A percentile compares a stretch with the other conserved stretches of the same genome.
These are phyloP conservation scores for Moricandia arvensis DNA, from an alignment of 345 rosid species.

Conservation along the genomic window DNA sequence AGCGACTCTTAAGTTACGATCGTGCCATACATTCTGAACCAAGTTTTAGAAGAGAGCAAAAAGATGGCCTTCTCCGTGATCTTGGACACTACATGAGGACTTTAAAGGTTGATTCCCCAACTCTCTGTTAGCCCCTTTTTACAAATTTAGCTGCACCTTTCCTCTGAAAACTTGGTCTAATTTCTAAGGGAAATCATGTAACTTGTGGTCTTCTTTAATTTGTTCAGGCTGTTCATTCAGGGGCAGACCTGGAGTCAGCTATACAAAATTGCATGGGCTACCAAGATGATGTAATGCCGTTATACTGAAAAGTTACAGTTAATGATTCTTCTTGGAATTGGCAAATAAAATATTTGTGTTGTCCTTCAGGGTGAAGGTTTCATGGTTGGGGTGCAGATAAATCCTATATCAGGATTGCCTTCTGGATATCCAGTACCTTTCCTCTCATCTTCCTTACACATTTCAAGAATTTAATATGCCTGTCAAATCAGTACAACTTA, in stretches of 20 bases:
- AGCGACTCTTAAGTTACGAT: slow-evolving; percentile 92
- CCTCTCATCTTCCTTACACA: slow-evolving; percentile 24
- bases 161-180: slow-evolving; percentile 17
- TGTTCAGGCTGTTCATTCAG: slow-evolving; percentile 96
- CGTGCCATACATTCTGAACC: slow-evolving; percentile 94
- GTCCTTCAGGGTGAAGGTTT: slow-evolving; percentile 88
- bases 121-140: not conserved
- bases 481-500: slow-evolving; percentile 24
- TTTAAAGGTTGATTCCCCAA: slow-evolving; percentile 64
- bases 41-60: slow-evolving; percentile 74
- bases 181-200: not conserved
- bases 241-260: slow-evolving; percentile 99
- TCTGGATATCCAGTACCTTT: slow-evolving; percentile 77
- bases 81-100: slow-evolving; percentile 96
- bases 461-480: slow-evolving; percentile 18
- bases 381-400: slow-evolving; percentile 98
- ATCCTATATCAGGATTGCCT: slow-evolving; percentile 85
- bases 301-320: slow-evolving; percentile 31
- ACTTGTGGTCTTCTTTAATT: slow-evolving; percentile 8
- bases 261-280: slow-evolving; percentile 95
- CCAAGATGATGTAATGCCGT: slow-evolving; percentile 59
- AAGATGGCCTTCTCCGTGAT: slow-evolving; percentile 82
- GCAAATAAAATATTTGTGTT: slow-evolving; percentile 22
- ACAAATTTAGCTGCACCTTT: not conserved
- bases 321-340: slow-evolving; percentile 23